Conservation (phyloP, 208 protist genomes). For the Trypanosomatidae sp. region DNA sequence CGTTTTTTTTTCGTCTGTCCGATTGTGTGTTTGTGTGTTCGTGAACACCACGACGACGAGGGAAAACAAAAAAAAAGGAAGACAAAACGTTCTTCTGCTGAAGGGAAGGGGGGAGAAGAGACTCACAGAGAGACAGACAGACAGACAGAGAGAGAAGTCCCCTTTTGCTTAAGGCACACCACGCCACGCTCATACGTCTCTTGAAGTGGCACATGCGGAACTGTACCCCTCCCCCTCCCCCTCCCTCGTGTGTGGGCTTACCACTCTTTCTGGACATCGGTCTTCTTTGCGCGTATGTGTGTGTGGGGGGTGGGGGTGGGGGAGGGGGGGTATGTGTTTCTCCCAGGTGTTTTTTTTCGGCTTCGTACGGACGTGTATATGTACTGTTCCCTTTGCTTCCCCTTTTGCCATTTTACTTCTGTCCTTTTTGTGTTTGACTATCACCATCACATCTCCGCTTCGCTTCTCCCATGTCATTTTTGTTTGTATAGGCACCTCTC, state of each 20-base stretch:
- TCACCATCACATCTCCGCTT: slow-evolving; percentile 1
- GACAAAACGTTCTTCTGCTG: not conserved
- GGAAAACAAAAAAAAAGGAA: not conserved
- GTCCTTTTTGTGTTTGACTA: not conserved
- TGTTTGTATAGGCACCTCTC: too few species aligned
- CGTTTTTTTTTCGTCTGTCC: not conserved
- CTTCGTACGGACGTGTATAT: not conserved
- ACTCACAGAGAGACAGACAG: not conserved
- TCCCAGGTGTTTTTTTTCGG: not conserved
- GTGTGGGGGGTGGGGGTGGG: too few species aligned
- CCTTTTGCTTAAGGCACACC: not conserved
- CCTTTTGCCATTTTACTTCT: not conserved
- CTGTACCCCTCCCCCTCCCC: not conserved
- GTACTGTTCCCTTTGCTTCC: not conserved
- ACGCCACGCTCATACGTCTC: not conserved
- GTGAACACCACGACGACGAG: not conserved
- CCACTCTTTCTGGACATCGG: not conserved
- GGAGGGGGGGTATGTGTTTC: not conserved
- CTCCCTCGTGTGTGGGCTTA: not conserved
- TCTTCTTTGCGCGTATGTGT: not conserved
- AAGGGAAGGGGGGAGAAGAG: not conserved
- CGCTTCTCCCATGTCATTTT: too few species aligned
- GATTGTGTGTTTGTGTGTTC: not conserved
- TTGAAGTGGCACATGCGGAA: not conserved
- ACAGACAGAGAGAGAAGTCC: not conserved